Conservation (phyloP, 768 basidiomycete species). For the Amanita rubescens region DNA sequence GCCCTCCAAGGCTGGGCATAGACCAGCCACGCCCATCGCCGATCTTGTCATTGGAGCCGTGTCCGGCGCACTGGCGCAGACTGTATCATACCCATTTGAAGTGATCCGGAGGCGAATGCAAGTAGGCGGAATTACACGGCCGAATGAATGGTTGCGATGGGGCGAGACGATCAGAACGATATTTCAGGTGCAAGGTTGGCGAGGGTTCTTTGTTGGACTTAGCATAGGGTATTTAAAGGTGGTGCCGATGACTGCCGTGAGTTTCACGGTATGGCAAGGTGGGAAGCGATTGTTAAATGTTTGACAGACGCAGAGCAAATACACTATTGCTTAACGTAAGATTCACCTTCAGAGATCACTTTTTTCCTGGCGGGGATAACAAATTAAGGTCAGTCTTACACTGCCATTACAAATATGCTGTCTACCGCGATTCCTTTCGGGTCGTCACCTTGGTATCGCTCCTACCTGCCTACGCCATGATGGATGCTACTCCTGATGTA, state of each 20-base stretch:
- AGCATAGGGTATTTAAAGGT: conserved; percentile 91
- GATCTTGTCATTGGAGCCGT: conserved; percentile 82
- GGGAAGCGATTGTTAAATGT: conserved; percentile 51
- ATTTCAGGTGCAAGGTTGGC: conserved; percentile 63
- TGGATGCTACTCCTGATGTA: conserved; percentile 4
- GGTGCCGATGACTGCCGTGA: conserved; percentile 92
- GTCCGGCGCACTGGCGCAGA: conserved; percentile 81
- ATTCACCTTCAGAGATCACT: not conserved
- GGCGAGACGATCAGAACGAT: conserved; percentile 68
- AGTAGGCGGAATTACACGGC: conserved; percentile 78
- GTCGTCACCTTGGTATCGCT: not conserved
- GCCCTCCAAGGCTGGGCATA: conserved; percentile 27
- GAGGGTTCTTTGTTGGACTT: conserved; percentile 89
- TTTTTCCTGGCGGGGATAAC: conserved; percentile 2
- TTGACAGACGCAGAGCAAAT: conserved; percentile 15
- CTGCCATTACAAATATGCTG: conserved; percentile 5
- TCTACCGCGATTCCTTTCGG: not conserved
- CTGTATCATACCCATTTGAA: conserved; percentile 91
- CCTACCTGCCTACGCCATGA: not conserved
- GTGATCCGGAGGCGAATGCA: conserved; percentile 91
- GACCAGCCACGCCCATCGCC: conserved; percentile 37
- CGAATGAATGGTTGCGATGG: conserved; percentile 73
- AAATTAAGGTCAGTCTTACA: not conserved
- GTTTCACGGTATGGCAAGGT: conserved; percentile 86
- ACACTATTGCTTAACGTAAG: not conserved